Base-by-base conservation (phyloP, 2,329 filamentous ascomycete genomes). In the Epichloe hybrida region DNA sequence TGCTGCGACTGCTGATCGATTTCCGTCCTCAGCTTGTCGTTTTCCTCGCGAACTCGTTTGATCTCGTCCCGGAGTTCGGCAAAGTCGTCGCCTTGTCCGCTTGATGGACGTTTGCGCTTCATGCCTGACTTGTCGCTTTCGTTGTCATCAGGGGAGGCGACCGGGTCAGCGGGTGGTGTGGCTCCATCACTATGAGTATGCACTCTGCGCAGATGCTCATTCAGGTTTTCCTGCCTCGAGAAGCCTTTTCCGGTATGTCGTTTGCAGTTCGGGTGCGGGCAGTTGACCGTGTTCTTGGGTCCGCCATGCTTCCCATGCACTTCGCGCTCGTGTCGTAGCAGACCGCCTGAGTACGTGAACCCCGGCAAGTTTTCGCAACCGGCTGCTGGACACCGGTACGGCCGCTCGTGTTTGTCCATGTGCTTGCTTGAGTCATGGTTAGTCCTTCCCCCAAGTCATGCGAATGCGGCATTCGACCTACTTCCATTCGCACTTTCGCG, bases 341-440 rank as follows among this genome's bases (percentile, higher is more conserved):
- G 79, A 3, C 91, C 91, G 15, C 91, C 91, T 0, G 87, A 91
- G 64, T 97, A 97, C 1, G 91, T 97, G 66, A 97, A 97, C 1
- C 91, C 91, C 49, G 87, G 86, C 0, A 95, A 77, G 61, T 95
- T 95, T 61, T 91, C 88, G 67, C 91, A 96, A 38, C 85, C 86
- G n/a, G 80, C 76, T 42, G 84, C 82, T 21, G 73, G 75, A 66
- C 91, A 97, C 61, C 89, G 86, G 64, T 96, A 97, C 1, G 91
- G 91, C 12, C 91, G 79, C 59, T 95, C 89, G 65, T 97, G 91
- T 66, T 95, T 95, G 70, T 97, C 91, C 90, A 96, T 96, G 65
- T 97, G 91, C 71, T 97, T 96, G 64, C 88, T 95, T 49, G 11
- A 6, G 57, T 6, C 17, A 31, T 13, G 3, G 50, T 9, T 31